Evolutionary conservation across 2,329 filamentous ascomycete genomes (phyloP).

Genomic region (Phaeosphaeria sp.): DNA sequence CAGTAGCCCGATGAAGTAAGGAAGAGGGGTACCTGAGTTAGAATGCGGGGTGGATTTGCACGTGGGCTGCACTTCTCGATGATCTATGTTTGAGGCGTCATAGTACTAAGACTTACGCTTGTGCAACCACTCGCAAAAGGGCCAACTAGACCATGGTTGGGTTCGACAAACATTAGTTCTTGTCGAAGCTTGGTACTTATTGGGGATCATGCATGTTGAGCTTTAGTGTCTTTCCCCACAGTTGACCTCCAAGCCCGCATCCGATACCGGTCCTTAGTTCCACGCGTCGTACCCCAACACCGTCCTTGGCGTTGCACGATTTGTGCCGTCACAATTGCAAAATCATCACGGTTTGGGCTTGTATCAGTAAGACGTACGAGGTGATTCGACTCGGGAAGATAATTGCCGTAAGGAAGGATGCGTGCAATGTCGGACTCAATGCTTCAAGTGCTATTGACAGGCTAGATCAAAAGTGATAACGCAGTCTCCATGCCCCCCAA

Average conservation of each 20-base stretch:
- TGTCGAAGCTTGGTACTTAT: not conserved
- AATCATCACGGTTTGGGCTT: not conserved
- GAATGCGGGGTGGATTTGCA: slow-evolving; percentile 34
- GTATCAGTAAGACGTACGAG: no score
- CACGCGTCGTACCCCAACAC: not conserved
- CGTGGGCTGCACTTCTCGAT: slow-evolving; percentile 30
- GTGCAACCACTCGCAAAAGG: slow-evolving; percentile 4
- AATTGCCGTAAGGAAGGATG: not conserved
- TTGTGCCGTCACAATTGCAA: not conserved
- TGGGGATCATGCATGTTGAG: not conserved
- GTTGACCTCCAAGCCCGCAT: not conserved
- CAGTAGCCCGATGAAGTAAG: slow-evolving; percentile 28
- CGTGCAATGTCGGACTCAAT: not conserved
- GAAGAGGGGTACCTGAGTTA: slow-evolving; percentile 29
- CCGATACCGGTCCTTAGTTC: not conserved
- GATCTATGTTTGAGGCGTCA: slow-evolving; percentile 11
- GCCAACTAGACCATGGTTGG: slow-evolving; percentile 13
- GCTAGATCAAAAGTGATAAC: not conserved
- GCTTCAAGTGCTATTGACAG: not conserved
- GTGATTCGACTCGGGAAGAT: not conserved
- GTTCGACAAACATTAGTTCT: not conserved
- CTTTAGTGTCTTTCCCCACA: slow-evolving; percentile 1
- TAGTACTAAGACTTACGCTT: slow-evolving; percentile 7
- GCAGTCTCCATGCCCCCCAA: not conserved
- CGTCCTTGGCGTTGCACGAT: not conserved